Evolutionary conservation across 179 eudicot genomes (phyloP).

Genomic region (Amaranthus tricolor): DNA sequence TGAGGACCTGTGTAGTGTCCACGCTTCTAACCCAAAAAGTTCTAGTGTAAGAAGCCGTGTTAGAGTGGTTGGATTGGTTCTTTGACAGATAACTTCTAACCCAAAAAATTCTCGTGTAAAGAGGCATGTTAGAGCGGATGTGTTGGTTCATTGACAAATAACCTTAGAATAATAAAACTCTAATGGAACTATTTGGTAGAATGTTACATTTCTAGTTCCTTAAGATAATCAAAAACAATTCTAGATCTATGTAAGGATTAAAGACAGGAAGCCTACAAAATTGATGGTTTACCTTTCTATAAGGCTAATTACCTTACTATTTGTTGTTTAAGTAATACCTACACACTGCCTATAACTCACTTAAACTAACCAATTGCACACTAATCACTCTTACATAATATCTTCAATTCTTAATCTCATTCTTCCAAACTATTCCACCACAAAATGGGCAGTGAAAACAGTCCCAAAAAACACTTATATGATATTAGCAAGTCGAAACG

Average conservation of each 20-base stretch:
- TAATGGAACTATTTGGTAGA: conserved; percentile 4
- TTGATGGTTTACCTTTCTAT: conserved; percentile 31
- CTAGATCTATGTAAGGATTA: background rate
- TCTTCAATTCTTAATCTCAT: background rate
- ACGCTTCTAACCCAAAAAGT: too few relatives aligned
- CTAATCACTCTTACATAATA: background rate
- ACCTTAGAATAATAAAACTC: too few relatives aligned
- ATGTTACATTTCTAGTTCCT: background rate
- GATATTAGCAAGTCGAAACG: conserved; percentile 34
- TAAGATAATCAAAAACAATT: background rate
- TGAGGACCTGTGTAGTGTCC: too few relatives aligned
- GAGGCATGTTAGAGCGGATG: too few relatives aligned
- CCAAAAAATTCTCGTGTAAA: too few relatives aligned
- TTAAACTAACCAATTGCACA: conserved; percentile 9
- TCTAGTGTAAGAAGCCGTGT: too few relatives aligned
- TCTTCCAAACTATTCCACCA: background rate
- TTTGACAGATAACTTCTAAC: too few relatives aligned
- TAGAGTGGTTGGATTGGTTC: too few relatives aligned
- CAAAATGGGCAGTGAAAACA: conserved; percentile 24
- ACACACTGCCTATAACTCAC: background rate
- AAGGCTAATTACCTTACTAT: conserved; percentile 13
- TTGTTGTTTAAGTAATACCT: conserved; percentile 32
- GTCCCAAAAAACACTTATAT: conserved; percentile 18
- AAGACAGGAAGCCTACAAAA: conserved; percentile 31
- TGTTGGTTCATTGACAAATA: too few relatives aligned